Base-by-base conservation (phyloP, 140 eudicot species). In the Bidens hawaiensis region DNA sequence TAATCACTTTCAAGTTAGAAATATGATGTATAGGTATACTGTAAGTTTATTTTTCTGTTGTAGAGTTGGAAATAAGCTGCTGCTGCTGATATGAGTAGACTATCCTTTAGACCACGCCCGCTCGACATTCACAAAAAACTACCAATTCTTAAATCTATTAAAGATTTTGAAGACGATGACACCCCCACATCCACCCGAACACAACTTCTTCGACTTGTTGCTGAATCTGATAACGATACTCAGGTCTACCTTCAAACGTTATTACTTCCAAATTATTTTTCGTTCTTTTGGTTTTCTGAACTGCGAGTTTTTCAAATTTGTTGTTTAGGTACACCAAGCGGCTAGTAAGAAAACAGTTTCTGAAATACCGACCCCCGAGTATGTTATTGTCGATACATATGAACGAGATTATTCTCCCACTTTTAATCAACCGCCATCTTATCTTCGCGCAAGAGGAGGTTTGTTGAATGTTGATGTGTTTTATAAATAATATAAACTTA, bases 401-500 rank as follows among this genome's bases (percentile, higher is more conserved):
- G 96, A 91, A 85, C 76, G 89, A 75, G 96, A 91, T 71, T 87
- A 87, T 70, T 80, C 95, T 64, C 83, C 83, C 28, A 85, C 85
- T 15, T 91, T 91, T 54, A 62, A 59, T 72, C 98, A 91, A 70
- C 96, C 98, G 52, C 81, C 95, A 59, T 82, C 98, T 52, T 91
- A 91, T 65, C 75, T 91, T 64, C 98, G 94, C 4, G 93, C 95
- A 34, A 84, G 96, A 74, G 98, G 98, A 80, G 96, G 98, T 87
- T 0, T 71, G 85, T 71, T 31, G 50, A 45, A 24, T 66, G 6
- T 40, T 63, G 9, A 22, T 49, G 31, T 74, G 4, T 21, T 48
- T 60, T 52, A 2, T 45, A 55, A 6, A 59, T 53, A 63, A 40
- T n/a, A 7, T 30, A 30, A 36, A 36, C n/a, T n/a, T 65, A 47